Conservation (phyloP, 495 filamentous ascomycete genomes). For the Trichoderma orchidacearum region DNA sequence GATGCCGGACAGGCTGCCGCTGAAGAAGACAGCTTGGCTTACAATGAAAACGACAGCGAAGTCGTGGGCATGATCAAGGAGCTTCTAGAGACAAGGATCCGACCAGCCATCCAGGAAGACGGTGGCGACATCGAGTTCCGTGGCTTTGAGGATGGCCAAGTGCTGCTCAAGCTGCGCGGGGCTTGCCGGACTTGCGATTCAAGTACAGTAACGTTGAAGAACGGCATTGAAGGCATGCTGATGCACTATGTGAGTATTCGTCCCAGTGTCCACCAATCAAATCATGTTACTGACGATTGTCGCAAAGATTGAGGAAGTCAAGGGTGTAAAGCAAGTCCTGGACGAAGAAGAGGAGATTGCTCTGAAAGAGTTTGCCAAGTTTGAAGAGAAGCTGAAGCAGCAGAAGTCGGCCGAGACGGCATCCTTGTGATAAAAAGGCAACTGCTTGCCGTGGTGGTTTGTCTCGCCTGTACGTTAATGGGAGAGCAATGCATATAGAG, state of each 20-base stretch:
- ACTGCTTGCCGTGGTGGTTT: background rate
- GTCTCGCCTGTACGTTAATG: conserved; percentile 1
- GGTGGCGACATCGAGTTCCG: conserved; percentile 92
- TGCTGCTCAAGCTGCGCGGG: conserved; percentile 75
- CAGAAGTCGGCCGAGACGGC: conserved; percentile 42
- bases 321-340: conserved; percentile 80
- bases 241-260: conserved; percentile 48
- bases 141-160: conserved; percentile 77
- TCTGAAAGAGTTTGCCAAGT: conserved; percentile 81
- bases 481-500: background rate
- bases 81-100: conserved; percentile 86
- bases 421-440: no score
- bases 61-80: conserved; percentile 98
- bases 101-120: conserved; percentile 93
- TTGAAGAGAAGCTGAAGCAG: conserved; percentile 83
- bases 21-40: conserved; percentile 56
- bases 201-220: conserved; percentile 88
- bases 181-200: conserved; percentile 93
- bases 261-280: background rate
- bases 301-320: conserved; percentile 80
- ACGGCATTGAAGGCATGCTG: conserved; percentile 94
- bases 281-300: background rate
- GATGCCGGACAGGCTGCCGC: conserved; percentile 14
- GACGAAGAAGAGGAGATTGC: conserved; percentile 89
- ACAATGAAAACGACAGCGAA: conserved; percentile 79